Evolutionary conservation across 805 yeast species (phyloP), one percentile per base, ranked within the genome.

Genomic region (Hanseniaspora occidentalis): DNA sequence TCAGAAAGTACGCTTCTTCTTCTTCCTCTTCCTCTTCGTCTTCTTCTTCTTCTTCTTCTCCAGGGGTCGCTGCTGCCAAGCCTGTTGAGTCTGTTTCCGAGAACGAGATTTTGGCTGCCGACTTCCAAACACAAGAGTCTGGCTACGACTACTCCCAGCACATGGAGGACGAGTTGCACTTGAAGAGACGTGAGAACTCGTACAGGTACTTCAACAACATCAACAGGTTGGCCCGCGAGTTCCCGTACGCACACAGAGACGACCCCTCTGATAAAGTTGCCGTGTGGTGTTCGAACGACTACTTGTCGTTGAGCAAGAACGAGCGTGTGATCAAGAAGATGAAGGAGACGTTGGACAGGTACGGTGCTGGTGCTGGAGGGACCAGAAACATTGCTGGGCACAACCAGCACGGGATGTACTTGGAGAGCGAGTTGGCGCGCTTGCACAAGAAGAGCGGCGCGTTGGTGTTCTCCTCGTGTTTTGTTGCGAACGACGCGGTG

Each of bases 311-410:
- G 92, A 89, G 96, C 39, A 77, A 75, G 54, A 83, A 89, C 58
- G 71, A 71, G 46, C 66, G 70, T 47, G 89, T 89, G 35, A 65
- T 85, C 44, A 64, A 73, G 14, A 77, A 76, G 42, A 92, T 89
- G 89, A 79, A 80, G 51, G 58, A 67, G 37, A 78, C 94, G 14
- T 70, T 92, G 60, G 82, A 81, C 52, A 77, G 74, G 65, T 92
- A 92, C 59, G 99, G 99, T 53, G 82, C 95, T 4, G 99, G 99
- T 52, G 95, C 99, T 7, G 99, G 99, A 56, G 99, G 99, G 51
- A 92, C 99, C 37, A 75, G 99, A 57, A 92, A 92, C 65, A 92
- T 92, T 60, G 98, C 99, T 2, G 99, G 99, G 46, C 98, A 92
- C 62, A 92, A 92, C 62, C 62, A 66, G 44, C 89, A 82, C 52